A percentile compares a stretch with the other conserved stretches of the same genome.
Conservation (phyloP, 768 basidiomycete genomes). For the Arthromyces matolae region DNA sequence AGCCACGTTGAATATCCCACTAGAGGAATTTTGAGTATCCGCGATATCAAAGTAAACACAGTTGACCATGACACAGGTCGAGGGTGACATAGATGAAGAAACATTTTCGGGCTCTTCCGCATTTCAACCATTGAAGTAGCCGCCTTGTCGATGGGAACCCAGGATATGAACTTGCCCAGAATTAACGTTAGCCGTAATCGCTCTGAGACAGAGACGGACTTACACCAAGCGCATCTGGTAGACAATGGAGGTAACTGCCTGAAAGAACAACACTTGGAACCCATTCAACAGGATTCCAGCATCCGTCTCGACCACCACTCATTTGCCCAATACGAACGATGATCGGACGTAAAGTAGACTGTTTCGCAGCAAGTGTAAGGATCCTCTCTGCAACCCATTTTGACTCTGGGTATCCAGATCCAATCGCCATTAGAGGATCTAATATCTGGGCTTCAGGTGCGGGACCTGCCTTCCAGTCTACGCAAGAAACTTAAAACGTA, state of each 20-base stretch:
- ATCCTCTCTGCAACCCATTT: conserved; percentile 44
- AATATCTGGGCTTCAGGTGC: conserved; percentile 3
- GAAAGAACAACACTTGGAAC: no score
- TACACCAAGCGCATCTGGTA: no score
- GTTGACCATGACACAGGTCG: no score
- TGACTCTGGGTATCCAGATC: conserved; percentile 36
- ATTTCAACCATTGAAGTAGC: no score
- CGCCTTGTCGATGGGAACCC: no score
- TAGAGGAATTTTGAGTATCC: conserved; percentile 23
- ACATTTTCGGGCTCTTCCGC: no score
- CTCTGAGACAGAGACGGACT: no score
- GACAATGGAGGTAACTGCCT: no score
- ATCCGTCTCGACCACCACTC: conserved; percentile 31
- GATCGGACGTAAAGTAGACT: conserved; percentile 15
- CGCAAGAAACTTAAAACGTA: background rate
- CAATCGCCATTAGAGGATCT: conserved; percentile 22
- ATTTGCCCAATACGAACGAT: conserved; percentile 37
- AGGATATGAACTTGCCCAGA: no score
- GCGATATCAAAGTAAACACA: no score
- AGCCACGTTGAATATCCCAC: conserved; percentile 31
- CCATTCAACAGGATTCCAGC: conserved; percentile 35
- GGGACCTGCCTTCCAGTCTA: conserved; percentile 1
- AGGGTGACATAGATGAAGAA: no score
- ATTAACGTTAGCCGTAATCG: no score
- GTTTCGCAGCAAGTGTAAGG: conserved; percentile 19